Percentiles rank a stretch among this genome's conserved stretches.
Evolutionary conservation across 768 basidiomycete species (phyloP).

Genomic region (Agrocybe praecox): DNA sequence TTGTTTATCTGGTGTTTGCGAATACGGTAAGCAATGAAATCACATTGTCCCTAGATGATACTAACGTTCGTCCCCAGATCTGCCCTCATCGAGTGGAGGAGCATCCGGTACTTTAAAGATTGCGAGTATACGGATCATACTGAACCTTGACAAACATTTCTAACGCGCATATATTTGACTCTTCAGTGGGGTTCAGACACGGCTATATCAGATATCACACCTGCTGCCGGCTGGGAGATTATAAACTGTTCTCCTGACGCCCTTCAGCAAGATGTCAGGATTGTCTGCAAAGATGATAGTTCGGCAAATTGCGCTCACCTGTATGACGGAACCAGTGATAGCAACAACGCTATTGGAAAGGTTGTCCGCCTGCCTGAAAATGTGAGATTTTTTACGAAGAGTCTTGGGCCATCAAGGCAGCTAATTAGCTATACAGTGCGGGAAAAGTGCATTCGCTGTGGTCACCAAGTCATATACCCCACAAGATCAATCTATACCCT

Average conservation of each 20-base stretch:
- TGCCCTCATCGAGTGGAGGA: slow-evolving; percentile 27
- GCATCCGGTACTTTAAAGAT: slow-evolving; percentile 44
- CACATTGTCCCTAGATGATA: not conserved
- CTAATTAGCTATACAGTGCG: slow-evolving; percentile 30
- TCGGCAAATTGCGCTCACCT: slow-evolving; percentile 41
- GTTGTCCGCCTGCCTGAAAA: slow-evolving; percentile 55
- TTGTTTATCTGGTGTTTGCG: slow-evolving; percentile 40
- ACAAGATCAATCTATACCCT: slow-evolving; percentile 45
- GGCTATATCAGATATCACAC: slow-evolving; percentile 45
- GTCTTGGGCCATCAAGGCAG: not conserved
- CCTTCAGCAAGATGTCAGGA: slow-evolving; percentile 46
- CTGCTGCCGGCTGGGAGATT: slow-evolving; percentile 58
- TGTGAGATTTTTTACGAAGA: slow-evolving; percentile 31
- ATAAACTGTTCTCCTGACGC: slow-evolving; percentile 44
- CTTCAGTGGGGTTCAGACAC: slow-evolving; percentile 37
- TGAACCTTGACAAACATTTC: no score
- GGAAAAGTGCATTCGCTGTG: slow-evolving; percentile 40
- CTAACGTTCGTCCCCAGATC: slow-evolving; percentile 18
- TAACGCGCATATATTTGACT: not conserved
- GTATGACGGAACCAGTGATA: slow-evolving; percentile 22
- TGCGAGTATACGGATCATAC: slow-evolving; percentile 25
- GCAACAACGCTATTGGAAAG: slow-evolving; percentile 43
- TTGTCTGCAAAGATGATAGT: slow-evolving; percentile 42
- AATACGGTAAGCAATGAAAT: slow-evolving; percentile 31
- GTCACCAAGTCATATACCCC: slow-evolving; percentile 43